A percentile compares a stretch with the other conserved stretches of the same genome.
Evolutionary conservation across 371 early-diverging fungal species (phyloP).

Genomic region (Mucor sp.): DNA sequence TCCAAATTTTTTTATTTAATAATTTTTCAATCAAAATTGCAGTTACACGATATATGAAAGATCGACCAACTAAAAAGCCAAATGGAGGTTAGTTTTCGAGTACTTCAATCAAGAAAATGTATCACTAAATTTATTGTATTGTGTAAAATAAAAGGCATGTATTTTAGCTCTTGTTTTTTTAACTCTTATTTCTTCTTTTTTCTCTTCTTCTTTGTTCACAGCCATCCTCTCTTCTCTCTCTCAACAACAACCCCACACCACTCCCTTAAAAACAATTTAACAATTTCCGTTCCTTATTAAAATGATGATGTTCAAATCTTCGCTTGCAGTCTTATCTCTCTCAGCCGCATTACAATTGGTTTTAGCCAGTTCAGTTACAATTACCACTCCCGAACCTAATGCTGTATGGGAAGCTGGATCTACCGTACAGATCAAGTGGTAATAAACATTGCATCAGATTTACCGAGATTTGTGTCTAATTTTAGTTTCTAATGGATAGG

Average conservation of each 20-base stretch:
- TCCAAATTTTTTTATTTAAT: constrained; percentile 2
- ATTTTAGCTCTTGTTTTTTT: background rate
- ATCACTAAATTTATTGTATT: constrained; percentile 24
- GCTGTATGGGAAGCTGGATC: constrained; percentile 35
- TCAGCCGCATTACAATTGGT: constrained; percentile 21
- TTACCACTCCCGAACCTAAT: constrained; percentile 35
- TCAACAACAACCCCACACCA: background rate
- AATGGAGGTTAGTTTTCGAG: background rate
- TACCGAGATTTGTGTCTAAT: background rate
- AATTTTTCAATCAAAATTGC: background rate
- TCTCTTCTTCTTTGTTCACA: background rate
- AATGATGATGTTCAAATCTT: constrained; percentile 15
- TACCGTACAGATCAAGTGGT: constrained; percentile 44
- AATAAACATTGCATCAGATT: constrained; percentile 7
- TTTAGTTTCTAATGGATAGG: constrained; percentile 8
- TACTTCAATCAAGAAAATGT: constrained; percentile 8
- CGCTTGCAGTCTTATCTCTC: constrained; percentile 17
- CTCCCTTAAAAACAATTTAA: constrained; percentile 6
- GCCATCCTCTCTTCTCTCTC: background rate
- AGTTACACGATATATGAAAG: constrained; percentile 11
- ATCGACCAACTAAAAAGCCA: constrained; percentile 7
- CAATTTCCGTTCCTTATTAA: constrained; percentile 14
- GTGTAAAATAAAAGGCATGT: constrained; percentile 2
- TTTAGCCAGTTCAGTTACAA: constrained; percentile 27
- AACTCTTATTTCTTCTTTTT: background rate